Conservation (phyloP, 1,284 basidiomycete species). For the Sanghuangporus weigelae region DNA sequence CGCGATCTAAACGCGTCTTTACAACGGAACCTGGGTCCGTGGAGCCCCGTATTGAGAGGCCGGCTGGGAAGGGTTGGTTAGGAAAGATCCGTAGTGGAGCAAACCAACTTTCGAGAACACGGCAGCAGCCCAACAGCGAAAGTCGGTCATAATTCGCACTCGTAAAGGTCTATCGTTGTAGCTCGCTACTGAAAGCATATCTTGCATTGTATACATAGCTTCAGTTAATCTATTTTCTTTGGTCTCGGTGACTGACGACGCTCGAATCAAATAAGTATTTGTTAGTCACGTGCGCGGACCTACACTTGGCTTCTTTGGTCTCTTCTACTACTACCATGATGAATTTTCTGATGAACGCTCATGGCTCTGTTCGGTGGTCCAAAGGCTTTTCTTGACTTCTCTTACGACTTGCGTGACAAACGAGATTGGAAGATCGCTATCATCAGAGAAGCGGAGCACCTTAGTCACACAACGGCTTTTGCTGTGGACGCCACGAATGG, state of each 20-base stretch:
- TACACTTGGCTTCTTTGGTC: not conserved
- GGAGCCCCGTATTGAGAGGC: constrained; percentile 18
- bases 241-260: not conserved
- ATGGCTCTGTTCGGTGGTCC: constrained; percentile 6
- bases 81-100: constrained; percentile 27
- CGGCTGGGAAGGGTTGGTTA: constrained; percentile 29
- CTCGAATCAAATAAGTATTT: not conserved
- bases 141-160: not conserved
- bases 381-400: constrained; percentile 38
- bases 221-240: constrained; percentile 9
- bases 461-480: constrained; percentile 52
- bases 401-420: constrained; percentile 47
- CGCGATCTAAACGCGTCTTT: constrained; percentile 6
- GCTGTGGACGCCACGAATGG: constrained; percentile 71
- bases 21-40: constrained; percentile 29
- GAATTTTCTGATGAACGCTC: not conserved
- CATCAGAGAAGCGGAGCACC: constrained; percentile 44
- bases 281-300: not conserved
- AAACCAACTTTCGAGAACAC: constrained; percentile 12
- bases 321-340: not conserved
- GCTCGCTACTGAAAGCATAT: constrained; percentile 6
- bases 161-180: not conserved
- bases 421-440: constrained; percentile 51
- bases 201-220: not conserved
- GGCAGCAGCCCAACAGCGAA: constrained; percentile 5